Base-by-base conservation (phyloP, 2,329 filamentous ascomycete species). In the Penicillium sp. region DNA sequence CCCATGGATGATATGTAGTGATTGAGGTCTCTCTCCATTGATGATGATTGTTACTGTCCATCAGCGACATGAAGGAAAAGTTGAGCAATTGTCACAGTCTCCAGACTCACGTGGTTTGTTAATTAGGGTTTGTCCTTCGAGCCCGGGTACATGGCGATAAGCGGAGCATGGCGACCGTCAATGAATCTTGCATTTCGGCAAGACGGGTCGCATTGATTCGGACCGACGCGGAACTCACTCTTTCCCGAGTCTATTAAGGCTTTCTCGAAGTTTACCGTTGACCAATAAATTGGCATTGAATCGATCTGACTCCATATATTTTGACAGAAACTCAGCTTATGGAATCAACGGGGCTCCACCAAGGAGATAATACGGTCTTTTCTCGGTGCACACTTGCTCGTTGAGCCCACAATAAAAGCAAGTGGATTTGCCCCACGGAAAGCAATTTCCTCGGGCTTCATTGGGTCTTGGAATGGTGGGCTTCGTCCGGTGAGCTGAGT, bases 281-380 rank as follows among this genome's bases (percentile, higher is more conserved):
- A 41, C 39, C 39, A 41, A 41, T 41, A 14, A 22, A 21, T 22
- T 2, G 4, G 11, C 5, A 22, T 13, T 8, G 3, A 41, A 41
- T 41, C 19, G 2, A 22, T 41, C 10, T 22, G 19, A 41, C 19
- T 14, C 39, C 39, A 41, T 41, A 41, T 9, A 14, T 21, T 14
- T 14, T 22, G 19, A 29, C 10, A n/a, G 19, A 13, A 14, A 41
- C 22, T 11, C 35, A 11, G 35, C 13, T 22, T 22, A 21, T 22
- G n/a, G 19, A 10, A 41, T 14, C 19, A 11, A 22, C 14, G 19
- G 16, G 16, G 39, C 19, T 22, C 39, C 14, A 5, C 2, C 27
- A 39, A 26, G 61, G 61, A 59, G 52, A 59, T 61, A 61, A 41
- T 27, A 43, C 61, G 61, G 61, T 29, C 4, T 56, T 61, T 57